Evolutionary conservation across 208 protist genomes (phyloP), one percentile per base, ranked within the genome.

Genomic region (Leptomonas seymouri): DNA sequence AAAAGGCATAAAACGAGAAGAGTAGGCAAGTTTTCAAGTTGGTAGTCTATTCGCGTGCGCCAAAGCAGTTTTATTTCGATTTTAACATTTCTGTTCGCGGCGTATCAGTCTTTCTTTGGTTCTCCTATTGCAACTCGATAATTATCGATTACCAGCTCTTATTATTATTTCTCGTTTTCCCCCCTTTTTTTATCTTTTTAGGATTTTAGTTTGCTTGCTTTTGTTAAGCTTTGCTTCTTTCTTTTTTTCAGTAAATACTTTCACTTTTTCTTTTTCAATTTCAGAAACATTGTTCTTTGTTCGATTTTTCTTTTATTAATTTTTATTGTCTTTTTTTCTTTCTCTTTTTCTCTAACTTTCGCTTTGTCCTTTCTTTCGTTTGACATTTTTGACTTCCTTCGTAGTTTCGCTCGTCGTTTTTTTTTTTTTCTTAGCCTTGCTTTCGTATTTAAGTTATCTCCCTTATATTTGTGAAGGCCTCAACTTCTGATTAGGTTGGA

Each of bases 341-440:
- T 60, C 15, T 27, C 28, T 21, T 25, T 36, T 3, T 25, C 14
- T 46, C 14, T 45, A 41, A 15, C 31, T 69, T 69, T 60, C 25
- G 27, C 25, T 69, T 60, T n/a, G 30, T 69, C 55, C 5, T 50
- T 36, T 31, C 49, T 31, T 44, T 48, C 0, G 3, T 39, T 48
- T 2, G 55, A 36, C 23, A 12, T 44, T 34, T 57, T 69, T 48
- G 11, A 54, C 48, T 25, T 31, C 44, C 7, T 56, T 44, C 39
- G 15, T 60, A 28, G 4, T 46, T 31, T 58, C 18, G 56, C 21
- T 42, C 31, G 11, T 48, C 25, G 2, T 54, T 59, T 70, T 20
- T 23, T 25, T 71, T 70, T 78, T 65, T 45, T 62, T 67, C 53
- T 54, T 67, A 20, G 34, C 30, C 36, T 64, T 64, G 25, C 44